Conservation (phyloP, 345 rosid species). For the Rhizophora apiculata region DNA sequence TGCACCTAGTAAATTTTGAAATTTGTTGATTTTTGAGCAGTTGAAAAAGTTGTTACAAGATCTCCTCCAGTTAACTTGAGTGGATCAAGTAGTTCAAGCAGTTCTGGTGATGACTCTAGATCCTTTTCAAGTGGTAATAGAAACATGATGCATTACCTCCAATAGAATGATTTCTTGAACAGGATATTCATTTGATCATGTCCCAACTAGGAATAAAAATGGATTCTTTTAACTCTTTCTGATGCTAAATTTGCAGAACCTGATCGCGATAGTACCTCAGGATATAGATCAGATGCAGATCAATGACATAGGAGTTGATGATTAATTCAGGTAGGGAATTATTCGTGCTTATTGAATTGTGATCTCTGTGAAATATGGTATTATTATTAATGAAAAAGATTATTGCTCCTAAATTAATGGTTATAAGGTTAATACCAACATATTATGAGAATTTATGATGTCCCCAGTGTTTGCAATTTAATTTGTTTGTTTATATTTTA, state of each 20-base stretch:
- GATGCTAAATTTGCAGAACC: slow-evolving; percentile 37
- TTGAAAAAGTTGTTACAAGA: slow-evolving; percentile 17
- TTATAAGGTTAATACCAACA: background rate
- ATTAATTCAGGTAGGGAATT: slow-evolving; percentile 25
- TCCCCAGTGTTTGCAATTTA: background rate
- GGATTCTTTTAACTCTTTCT: background rate
- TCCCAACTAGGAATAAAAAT: background rate
- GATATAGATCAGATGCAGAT: slow-evolving; percentile 28
- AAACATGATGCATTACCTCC: background rate
- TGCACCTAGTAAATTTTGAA: slow-evolving; percentile 1
- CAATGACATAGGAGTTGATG: slow-evolving; percentile 21
- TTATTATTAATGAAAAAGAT: background rate
- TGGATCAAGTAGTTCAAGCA: slow-evolving; percentile 43
- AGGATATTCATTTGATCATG: background rate
- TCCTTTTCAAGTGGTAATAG: slow-evolving; percentile 51
- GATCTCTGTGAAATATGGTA: background rate
- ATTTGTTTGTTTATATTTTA: background rate
- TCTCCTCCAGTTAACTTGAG: slow-evolving; percentile 28
- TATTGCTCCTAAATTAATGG: background rate
- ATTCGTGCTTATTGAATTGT: background rate
- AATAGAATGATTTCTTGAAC: background rate
- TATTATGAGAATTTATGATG: background rate
- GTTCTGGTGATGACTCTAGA: slow-evolving; percentile 44
- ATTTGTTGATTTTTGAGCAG: slow-evolving; percentile 18
- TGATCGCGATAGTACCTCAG: slow-evolving; percentile 35